Evolutionary conservation across 1,284 basidiomycete genomes (phyloP).

Genomic region (Porogramme epimiltina): DNA sequence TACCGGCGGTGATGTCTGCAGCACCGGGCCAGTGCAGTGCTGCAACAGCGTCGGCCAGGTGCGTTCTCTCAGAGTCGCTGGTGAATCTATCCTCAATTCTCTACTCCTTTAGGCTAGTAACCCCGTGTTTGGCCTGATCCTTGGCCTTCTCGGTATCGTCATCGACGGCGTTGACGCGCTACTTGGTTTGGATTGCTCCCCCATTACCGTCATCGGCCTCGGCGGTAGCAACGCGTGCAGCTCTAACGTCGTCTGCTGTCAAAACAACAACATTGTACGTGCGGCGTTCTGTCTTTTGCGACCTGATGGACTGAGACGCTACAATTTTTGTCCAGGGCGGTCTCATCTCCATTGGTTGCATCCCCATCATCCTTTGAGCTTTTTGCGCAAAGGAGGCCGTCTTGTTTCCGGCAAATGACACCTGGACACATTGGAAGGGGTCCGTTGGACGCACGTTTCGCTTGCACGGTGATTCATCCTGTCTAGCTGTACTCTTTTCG

Average conservation of each 20-base stretch:
- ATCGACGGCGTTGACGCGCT: slow-evolving; percentile 17
- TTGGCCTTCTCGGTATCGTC: slow-evolving; percentile 24
- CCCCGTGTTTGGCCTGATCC: slow-evolving; percentile 8
- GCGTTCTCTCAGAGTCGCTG: too few relatives aligned
- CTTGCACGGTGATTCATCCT: too few relatives aligned
- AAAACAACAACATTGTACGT: slow-evolving; percentile 25
- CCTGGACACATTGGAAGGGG: too few relatives aligned
- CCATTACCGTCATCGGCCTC: slow-evolving; percentile 21
- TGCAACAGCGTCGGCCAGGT: slow-evolving; percentile 18
- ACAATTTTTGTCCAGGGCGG: slow-evolving; percentile 9
- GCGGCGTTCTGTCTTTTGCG: not conserved
- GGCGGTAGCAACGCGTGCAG: slow-evolving; percentile 17
- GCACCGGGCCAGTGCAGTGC: slow-evolving; percentile 22
- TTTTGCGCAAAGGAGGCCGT: too few relatives aligned
- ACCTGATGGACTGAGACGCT: not conserved
- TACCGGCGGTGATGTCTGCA: slow-evolving; percentile 14
- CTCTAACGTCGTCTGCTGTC: slow-evolving; percentile 24
- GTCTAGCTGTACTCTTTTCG: too few relatives aligned
- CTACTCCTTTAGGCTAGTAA: slow-evolving; percentile 9
- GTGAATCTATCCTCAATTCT: too few relatives aligned
- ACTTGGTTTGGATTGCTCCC: slow-evolving; percentile 25
- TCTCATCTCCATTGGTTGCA: slow-evolving; percentile 24
- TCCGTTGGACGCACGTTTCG: too few relatives aligned
- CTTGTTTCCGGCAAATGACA: too few relatives aligned
- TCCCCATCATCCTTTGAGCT: slow-evolving; percentile 17